phyloP scores from a whole-genome alignment of 2,329 filamentous ascomycete genomes.

The Cladophialophora immunda region DNA sequence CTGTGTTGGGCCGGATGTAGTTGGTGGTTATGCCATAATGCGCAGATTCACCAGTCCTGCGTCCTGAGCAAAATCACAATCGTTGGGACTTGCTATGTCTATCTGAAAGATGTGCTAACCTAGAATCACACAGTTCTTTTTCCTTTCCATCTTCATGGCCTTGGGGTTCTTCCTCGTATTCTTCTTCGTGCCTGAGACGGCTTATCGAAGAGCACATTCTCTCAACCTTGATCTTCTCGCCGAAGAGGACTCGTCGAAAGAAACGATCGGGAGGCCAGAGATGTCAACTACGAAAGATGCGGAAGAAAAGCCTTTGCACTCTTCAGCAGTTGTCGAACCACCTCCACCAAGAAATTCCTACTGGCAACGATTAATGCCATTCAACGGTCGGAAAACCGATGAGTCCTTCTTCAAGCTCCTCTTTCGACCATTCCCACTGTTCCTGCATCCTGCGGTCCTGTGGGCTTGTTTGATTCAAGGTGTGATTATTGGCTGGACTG shows the following conservation, averaged over 20 bases:
- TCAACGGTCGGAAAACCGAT: slow-evolving; percentile 83
- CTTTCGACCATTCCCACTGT: slow-evolving; percentile 79
- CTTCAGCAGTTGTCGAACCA: slow-evolving; percentile 21
- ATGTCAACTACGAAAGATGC: slow-evolving; percentile 1
- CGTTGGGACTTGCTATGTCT: slow-evolving; percentile 70
- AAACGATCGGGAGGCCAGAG: slow-evolving; percentile 18
- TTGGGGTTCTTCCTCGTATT: slow-evolving; percentile 74
- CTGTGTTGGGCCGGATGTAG: slow-evolving; percentile 42
- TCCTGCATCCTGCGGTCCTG: slow-evolving; percentile 83
- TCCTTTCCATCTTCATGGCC: slow-evolving; percentile 84
- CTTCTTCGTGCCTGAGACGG: slow-evolving; percentile 85
- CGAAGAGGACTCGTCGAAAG: slow-evolving; percentile 29
- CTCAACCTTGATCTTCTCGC: slow-evolving; percentile 68
- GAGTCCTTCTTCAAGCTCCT: slow-evolving; percentile 74
- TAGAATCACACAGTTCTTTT: slow-evolving; percentile 67
- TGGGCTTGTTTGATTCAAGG: slow-evolving; percentile 87
- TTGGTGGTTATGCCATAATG: not conserved
- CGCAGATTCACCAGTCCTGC: not conserved
- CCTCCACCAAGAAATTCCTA: slow-evolving; percentile 63
- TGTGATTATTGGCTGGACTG: slow-evolving; percentile 92
- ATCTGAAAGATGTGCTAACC: slow-evolving; percentile 5
- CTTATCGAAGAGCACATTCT: slow-evolving; percentile 71
- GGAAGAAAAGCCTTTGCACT: slow-evolving; percentile 31
- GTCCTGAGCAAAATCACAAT: not conserved
- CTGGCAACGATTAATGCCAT: slow-evolving; percentile 68